phyloP scores from a whole-genome alignment of 768 basidiomycete genomes.

The Panaeolus cyanescens region DNA sequence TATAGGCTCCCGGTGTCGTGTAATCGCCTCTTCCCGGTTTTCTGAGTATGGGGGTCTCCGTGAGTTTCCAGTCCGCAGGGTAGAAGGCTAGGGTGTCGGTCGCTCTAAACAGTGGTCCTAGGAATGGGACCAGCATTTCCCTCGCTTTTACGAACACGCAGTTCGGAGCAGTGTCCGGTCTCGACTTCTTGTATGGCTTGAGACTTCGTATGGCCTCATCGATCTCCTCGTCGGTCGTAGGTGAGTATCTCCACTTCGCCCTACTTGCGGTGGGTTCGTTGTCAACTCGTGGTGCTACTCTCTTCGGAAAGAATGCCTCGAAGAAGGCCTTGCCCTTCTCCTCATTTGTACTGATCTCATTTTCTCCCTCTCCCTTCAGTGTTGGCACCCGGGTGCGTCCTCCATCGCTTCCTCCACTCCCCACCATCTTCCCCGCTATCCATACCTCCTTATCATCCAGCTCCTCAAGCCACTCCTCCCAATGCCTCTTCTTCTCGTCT shows the following conservation, averaged over 20 bases:
- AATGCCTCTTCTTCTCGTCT: constrained; percentile 21
- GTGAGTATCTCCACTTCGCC: background rate
- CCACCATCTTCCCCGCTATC: constrained; percentile 19
- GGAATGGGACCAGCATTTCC: constrained; percentile 21
- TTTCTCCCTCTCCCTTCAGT: background rate
- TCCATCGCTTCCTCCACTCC: constrained; percentile 14
- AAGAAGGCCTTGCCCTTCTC: constrained; percentile 10
- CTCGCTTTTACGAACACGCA: constrained; percentile 24
- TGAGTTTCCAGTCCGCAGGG: constrained; percentile 7
- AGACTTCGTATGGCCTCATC: constrained; percentile 20
- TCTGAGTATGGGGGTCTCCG: constrained; percentile 27
- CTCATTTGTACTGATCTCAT: constrained; percentile 3
- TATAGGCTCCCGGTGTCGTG: constrained; percentile 26
- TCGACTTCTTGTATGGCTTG: constrained; percentile 33
- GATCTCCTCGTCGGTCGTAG: constrained; percentile 16
- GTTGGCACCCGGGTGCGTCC: constrained; percentile 24
- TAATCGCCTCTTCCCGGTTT: constrained; percentile 40
- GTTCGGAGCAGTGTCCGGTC: constrained; percentile 25
- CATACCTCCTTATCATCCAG: constrained; percentile 13
- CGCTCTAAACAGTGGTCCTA: constrained; percentile 31
- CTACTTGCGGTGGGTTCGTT: background rate
- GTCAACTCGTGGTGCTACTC: constrained; percentile 7
- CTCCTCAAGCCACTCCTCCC: constrained; percentile 27
- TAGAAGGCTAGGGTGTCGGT: constrained; percentile 15
- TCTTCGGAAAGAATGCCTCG: constrained; percentile 16